Base-by-base conservation (phyloP, 108 stramenopile species). In the Skeletonema marinoi region DNA sequence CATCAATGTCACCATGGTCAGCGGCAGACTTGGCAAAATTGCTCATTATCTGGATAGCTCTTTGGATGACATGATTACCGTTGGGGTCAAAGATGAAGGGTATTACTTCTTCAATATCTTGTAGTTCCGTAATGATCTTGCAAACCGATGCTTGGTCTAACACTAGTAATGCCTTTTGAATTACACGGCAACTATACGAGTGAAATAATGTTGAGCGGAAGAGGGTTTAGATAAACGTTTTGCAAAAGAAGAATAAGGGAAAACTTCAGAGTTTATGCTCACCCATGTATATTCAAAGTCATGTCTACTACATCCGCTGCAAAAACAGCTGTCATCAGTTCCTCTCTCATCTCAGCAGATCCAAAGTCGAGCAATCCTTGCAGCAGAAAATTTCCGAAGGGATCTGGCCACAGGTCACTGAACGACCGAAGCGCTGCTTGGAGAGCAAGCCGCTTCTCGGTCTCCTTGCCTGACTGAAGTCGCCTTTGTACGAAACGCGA, bases 11-110 rank as follows among this genome's bases (percentile, higher is more conserved):
- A 19, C 54, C 66, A 19, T 61, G 16, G 16, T n/a, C 32, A 6
- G 35, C 60, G 4, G 65, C 75, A 35, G 65, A n/a, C 54, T 86
- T 89, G 38, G 90, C 76, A 46, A 74, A 74, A n/a, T 38, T 62
- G 62, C 86, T 85, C 76, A 91, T 80, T 14, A 91, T 88, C 78
- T 97, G 93, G 70, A 98, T 94, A 74, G 88, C 90, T 83, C 96
- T 96, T 76, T 98, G 97, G 51, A 97, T 95, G 44, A 98, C 98
- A 65, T 98, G 98, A 81, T 98, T 98, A 4, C 96, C 97, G 74
- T 98, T 96, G 58, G 95, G 96, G 73, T 98, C 98, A 66, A 95
- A 93, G 36, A 97, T 96, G 69, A 92, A 94, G 31, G 79, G 82
- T 31, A 97, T 85, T 13, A 93, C 95, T 75, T 95, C 85, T 21